Evolutionary conservation across 768 basidiomycete genomes (phyloP), one percentile per base, ranked within the genome.

Genomic region (Mrakia blollopis): DNA sequence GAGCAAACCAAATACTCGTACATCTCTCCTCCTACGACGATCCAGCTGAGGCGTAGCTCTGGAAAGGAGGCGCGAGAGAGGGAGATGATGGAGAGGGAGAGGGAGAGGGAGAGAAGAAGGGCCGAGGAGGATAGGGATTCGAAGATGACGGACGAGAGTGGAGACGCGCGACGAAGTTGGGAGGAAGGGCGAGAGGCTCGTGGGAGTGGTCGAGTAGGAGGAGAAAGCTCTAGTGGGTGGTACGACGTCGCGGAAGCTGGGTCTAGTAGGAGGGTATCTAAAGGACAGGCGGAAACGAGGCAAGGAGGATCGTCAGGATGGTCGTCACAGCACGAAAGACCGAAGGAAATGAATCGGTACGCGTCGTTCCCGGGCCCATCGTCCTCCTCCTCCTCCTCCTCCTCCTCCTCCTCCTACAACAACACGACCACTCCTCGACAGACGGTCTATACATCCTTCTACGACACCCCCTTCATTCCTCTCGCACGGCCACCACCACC

Each of bases 91-190:
- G 44, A 44, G 44, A n/a, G 39, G 39, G 39, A 7, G 50, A 5
- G 5, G 14, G 50, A 52, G 50, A 25, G 23, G 13, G 57, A 57
- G 57, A 25, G 57, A 28, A 10, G 25, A 9, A 57, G 25, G 57
- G 14, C 9, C 25, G 57, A 25, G 3, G 25, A 57, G 25, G 57
- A 9, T 25, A n/a, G 57, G 13, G 57, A 57, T 28, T n/a, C n/a
- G 57, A n/a, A 57, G 57, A 57, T 57, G 57, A 57, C n/a, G 57
- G 57, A 57, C 57, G 57, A 57, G 57, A 28, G 57, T 28, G n/a
- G 25, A n/a, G 57, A 57, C 57, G 57, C 57, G 28, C 57, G 57
- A n/a, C 57, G 57, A n/a, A 28, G 9, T 3, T 57, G 57, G 57
- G 57, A 57, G 57, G 14, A n/a, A 9, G 57, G 25, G 14, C 23